Base-by-base conservation (phyloP, 1,284 basidiomycete genomes). In the Sporisorium exsertum region DNA sequence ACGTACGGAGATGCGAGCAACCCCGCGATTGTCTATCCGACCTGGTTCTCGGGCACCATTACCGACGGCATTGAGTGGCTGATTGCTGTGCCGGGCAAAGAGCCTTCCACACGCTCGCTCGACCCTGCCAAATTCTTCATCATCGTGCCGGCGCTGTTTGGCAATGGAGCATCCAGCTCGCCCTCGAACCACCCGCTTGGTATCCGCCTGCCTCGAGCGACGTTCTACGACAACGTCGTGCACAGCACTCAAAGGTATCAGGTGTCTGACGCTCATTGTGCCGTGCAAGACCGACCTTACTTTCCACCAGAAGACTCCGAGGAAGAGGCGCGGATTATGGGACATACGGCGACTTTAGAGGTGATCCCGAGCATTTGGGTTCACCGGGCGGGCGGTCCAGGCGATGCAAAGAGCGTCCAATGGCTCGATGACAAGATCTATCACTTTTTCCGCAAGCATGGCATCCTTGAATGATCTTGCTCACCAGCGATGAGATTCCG, bases 101-200 rank as follows among this genome's bases (percentile, higher is more conserved):
- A 55, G 33, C 64, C 73, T 5, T 13, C 43, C 13, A 64, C 52
- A 2, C 67, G 53, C 27, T 52, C 74, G 12, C 61, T 81, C 6
- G 68, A 81, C 47, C 77, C 79, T 0, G 15, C 35, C 7, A 60
- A 75, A 37, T 81, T 70, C 64, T 81, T 81, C 69, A 81, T 81
- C 64, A 71, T 81, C 58, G 58, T 77, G 1, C 72, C 77, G 0
- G 80, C 79, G n/a, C 59, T 81, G 2, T 80, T 81, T 55, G 80
- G 80, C n/a, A 81, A 81, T 37, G 76, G 77, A 20, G 71, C 81
- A 50, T 77, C 73, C 0, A 57, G 35, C 18, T 77, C 72, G 2
- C 80, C 79, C 22, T 71, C 66, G 22, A 81, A 81, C 56, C 67
- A 68, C 27, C 60, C 61, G 43, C 42, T 66, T 5, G 71, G 77